Evolutionary conservation across 2,329 filamentous ascomycete genomes (phyloP), one percentile per base, ranked within the genome.

Genomic region (Diaporthe eres): DNA sequence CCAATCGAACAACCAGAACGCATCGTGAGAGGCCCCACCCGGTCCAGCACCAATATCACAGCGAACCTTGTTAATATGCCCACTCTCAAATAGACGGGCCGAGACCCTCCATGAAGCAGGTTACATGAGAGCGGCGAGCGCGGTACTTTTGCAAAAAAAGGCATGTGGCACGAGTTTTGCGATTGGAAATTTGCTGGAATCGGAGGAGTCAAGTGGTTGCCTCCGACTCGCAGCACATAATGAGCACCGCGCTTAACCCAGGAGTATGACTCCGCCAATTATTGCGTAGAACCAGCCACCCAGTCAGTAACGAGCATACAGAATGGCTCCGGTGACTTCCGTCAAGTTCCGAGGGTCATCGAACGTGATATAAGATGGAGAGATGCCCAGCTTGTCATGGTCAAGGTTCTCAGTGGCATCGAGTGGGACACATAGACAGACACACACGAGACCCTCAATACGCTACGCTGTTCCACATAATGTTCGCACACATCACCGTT

Each of bases 121-220:
- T 68, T 51, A 68, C 47, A 68, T 53, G 65, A n/a, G 31, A 28
- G 65, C 65, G 65, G 65, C 47, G 65, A 68, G 65, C 65, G 65
- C 65, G 65, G 31, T 68, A 68, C 65, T n/a, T 37, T 4, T 39
- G 22, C 10, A 53, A 68, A 53, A 39, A n/a, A 39, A 15, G 12
- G 65, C 47, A 39, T 47, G 31, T 53, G 47, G 47, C 47, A 68
- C 47, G 47, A 68, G 4, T 10, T 39, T n/a, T n/a, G 65, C n/a
- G 47, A 42, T 39, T 42, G 15, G 31, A 53, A 39, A 31, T 68
- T 53, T 68, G n/a, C 65, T 53, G 47, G n/a, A 68, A 42, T 53
- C 22, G 65, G 31, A 68, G 65, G 47, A 53, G 47, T 68, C 65
- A 39, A 51, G 9, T 53, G 31, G 44, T 13, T 53, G 47, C 47